phyloP scores from a whole-genome alignment of 768 basidiomycete genomes.

The Amanita rubescens region DNA sequence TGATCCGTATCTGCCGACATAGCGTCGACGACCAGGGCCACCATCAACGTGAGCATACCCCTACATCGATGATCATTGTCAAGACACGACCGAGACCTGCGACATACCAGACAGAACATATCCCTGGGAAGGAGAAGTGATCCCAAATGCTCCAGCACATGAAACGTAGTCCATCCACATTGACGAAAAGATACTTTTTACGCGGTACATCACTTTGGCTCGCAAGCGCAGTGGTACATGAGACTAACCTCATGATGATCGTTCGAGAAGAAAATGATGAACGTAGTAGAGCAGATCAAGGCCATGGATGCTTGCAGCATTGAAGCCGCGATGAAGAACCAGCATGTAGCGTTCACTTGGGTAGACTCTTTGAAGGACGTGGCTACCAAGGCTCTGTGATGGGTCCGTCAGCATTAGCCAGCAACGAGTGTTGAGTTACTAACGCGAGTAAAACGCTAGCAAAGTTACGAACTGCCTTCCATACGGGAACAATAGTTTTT shows the following conservation, averaged over 20 bases:
- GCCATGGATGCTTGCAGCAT: background rate
- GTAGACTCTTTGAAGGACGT: background rate
- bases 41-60: background rate
- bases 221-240: too few relatives aligned
- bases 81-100: too few relatives aligned
- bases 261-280: conserved; percentile 1
- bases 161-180: background rate
- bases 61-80: background rate
- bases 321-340: background rate
- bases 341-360: background rate
- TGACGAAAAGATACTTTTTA: background rate
- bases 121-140: too few relatives aligned
- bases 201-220: too few relatives aligned
- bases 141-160: background rate
- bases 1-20: background rate
- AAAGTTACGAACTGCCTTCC: background rate
- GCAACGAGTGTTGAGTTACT: background rate
- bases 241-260: background rate
- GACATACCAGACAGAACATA: too few relatives aligned
- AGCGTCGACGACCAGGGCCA: background rate
- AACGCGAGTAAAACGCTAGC: background rate
- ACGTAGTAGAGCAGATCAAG: background rate
- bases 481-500: background rate
- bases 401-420: background rate
- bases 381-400: background rate